These are phyloP conservation scores for Mrakia gelida DNA, from an alignment of 768 basidiomycete species.

Conservation along the genomic window DNA sequence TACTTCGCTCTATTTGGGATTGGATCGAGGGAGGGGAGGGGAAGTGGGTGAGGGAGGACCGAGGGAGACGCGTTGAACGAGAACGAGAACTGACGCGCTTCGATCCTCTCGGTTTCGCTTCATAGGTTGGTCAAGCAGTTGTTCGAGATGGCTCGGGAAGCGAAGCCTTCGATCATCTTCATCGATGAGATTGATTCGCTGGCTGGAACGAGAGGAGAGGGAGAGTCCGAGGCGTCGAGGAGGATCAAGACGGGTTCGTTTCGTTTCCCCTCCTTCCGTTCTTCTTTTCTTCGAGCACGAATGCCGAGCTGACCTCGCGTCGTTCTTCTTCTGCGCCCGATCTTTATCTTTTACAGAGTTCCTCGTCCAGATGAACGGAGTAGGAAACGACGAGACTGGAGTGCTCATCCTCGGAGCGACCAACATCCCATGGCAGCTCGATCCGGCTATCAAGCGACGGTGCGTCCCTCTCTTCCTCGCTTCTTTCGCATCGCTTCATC, in stretches of 20 bases:
- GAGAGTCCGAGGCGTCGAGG: conserved; percentile 94
- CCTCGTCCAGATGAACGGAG: conserved; percentile 97
- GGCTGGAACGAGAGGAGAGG: conserved; percentile 88
- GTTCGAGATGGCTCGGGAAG: conserved; percentile 91
- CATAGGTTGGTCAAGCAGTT: conserved; percentile 86
- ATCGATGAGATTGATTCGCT: conserved; percentile 98
- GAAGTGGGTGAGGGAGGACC: background rate
- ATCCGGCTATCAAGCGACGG: conserved; percentile 95
- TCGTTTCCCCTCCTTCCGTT: background rate
- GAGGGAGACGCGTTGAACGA: background rate
- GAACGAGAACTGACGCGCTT: background rate
- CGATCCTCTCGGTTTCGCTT: background rate
- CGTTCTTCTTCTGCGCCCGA: background rate
- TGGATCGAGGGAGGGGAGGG: no score
- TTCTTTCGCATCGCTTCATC: no score
- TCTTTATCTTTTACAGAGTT: conserved; percentile 40
- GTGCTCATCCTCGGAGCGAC: conserved; percentile 95
- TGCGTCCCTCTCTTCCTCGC: conserved; percentile 42
- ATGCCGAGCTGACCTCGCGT: background rate
- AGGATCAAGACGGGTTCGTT: conserved; percentile 83
- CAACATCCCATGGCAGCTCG: conserved; percentile 97
- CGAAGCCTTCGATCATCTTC: conserved; percentile 96
- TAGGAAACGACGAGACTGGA: conserved; percentile 94
- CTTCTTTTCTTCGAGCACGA: background rate
- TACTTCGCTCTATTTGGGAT: background rate